These are phyloP conservation scores for Medicago lupulina DNA, from an alignment of 306 rosid species.

Conservation along the genomic window DNA sequence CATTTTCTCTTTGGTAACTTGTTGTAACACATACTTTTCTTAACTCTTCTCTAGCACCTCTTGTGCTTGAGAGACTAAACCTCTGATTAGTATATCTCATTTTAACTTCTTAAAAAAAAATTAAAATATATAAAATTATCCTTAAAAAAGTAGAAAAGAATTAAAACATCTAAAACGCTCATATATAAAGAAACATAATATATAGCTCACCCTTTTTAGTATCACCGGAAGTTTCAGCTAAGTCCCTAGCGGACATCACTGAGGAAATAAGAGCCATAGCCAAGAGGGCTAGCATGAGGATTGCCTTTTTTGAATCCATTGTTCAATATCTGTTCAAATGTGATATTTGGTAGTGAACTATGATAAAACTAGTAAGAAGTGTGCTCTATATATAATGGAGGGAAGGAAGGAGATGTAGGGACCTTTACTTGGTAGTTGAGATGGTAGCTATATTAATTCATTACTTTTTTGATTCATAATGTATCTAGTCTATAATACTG, in stretches of 20 bases:
- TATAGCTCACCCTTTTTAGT: constrained; percentile 33
- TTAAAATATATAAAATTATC: too few species aligned
- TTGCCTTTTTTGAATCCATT: constrained; percentile 52
- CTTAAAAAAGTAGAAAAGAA: too few species aligned
- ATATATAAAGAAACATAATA: too few species aligned
- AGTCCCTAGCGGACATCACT: constrained; percentile 45
- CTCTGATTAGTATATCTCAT: too few species aligned
- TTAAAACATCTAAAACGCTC: too few species aligned
- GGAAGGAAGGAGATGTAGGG: background rate
- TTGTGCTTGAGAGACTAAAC: too few species aligned
- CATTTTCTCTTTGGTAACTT: too few species aligned
- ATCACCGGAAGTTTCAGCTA: background rate
- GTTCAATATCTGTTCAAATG: background rate
- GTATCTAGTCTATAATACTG: too few species aligned
- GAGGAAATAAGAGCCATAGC: constrained; percentile 46
- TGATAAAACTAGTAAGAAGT: background rate
- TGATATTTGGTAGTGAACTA: background rate
- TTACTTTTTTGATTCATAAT: background rate
- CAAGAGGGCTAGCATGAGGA: constrained; percentile 45
- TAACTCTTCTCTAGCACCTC: too few species aligned
- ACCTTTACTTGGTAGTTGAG: background rate
- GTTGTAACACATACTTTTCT: too few species aligned
- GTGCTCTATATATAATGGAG: constrained; percentile 31
- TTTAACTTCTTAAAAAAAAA: too few species aligned
- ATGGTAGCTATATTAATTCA: background rate